Evolutionary conservation across 208 protist species (phyloP).

Genomic region (Acanthamoeba culbertsoni): DNA sequence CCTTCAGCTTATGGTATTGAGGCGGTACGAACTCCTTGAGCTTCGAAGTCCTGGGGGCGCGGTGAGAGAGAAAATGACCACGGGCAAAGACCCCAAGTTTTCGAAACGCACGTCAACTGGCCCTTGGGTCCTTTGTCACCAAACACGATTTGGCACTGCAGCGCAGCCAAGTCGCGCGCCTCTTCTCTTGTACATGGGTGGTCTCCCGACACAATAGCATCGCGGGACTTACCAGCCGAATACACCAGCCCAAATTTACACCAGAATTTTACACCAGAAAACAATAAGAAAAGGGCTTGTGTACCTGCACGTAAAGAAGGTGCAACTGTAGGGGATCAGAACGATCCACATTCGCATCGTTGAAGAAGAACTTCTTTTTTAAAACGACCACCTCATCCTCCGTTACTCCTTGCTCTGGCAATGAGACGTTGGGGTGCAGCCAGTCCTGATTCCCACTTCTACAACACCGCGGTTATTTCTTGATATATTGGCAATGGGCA

Average conservation of each 20-base stretch:
- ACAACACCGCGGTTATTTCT: too few species aligned
- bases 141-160: constrained; percentile 77
- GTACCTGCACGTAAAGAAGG: constrained; percentile 79
- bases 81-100: too few species aligned
- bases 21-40: constrained; percentile 77
- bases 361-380: constrained; percentile 85
- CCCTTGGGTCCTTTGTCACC: too few species aligned
- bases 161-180: constrained; percentile 74
- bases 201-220: constrained; percentile 78
- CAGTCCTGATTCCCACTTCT: constrained; percentile 62
- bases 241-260: neutral
- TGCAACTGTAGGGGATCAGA: constrained; percentile 85
- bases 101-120: too few species aligned
- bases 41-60: constrained; percentile 26
- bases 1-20: constrained; percentile 75
- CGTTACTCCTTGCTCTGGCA: constrained; percentile 79
- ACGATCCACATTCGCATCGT: constrained; percentile 81
- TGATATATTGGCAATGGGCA: too few species aligned
- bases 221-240: constrained; percentile 55
- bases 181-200: constrained; percentile 81
- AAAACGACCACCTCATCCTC: constrained; percentile 75
- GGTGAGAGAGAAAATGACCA: too few species aligned
- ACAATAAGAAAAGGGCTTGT: neutral
- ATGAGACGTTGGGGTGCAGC: constrained; percentile 74
- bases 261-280: neutral